A percentile compares a stretch with the other conserved stretches of the same genome.
Conservation (phyloP, 805 yeast genomes). For the Kodamaea jinghongensis region DNA sequence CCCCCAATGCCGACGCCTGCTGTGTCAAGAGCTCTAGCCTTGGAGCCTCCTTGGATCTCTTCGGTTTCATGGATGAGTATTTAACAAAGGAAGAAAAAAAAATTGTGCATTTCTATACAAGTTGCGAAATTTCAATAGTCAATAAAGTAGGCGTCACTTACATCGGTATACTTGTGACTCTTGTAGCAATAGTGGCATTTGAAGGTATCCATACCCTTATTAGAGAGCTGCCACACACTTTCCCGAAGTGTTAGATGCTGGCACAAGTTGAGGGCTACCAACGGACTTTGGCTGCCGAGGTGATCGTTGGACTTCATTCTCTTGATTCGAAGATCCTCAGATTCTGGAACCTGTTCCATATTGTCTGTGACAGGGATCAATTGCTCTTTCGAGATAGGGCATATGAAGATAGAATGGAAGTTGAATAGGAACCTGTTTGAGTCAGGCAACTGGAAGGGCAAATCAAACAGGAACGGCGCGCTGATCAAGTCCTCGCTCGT, state of each 20-base stretch:
- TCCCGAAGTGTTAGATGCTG: conserved; percentile 42
- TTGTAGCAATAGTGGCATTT: conserved; percentile 47
- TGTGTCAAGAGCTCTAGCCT: conserved; percentile 2
- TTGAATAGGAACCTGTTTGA: conserved; percentile 37
- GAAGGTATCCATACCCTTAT: conserved; percentile 38
- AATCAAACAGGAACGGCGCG: conserved; percentile 28
- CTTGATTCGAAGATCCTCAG: conserved; percentile 13
- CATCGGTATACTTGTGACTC: conserved; percentile 39
- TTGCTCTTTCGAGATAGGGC: conserved; percentile 46
- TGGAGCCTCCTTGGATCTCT: conserved; percentile 6
- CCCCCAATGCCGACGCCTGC: conserved; percentile 48
- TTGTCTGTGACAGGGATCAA: conserved; percentile 29
- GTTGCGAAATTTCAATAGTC: conserved; percentile 20
- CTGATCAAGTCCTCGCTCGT: conserved; percentile 1
- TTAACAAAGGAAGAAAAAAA: not conserved
- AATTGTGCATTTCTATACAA: not conserved
- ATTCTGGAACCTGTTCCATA: conserved; percentile 3
- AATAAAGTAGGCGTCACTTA: conserved; percentile 40
- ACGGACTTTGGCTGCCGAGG: conserved; percentile 26
- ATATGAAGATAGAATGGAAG: conserved; percentile 45
- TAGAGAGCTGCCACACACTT: conserved; percentile 40
- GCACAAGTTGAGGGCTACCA: conserved; percentile 41
- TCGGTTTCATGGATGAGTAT: conserved; percentile 1
- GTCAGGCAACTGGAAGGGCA: conserved; percentile 43
- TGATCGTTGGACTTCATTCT: conserved; percentile 18